These are phyloP conservation scores for Veloporphyrellus conicus DNA, from an alignment of 1,284 basidiomycete species.

Conservation along the genomic window DNA sequence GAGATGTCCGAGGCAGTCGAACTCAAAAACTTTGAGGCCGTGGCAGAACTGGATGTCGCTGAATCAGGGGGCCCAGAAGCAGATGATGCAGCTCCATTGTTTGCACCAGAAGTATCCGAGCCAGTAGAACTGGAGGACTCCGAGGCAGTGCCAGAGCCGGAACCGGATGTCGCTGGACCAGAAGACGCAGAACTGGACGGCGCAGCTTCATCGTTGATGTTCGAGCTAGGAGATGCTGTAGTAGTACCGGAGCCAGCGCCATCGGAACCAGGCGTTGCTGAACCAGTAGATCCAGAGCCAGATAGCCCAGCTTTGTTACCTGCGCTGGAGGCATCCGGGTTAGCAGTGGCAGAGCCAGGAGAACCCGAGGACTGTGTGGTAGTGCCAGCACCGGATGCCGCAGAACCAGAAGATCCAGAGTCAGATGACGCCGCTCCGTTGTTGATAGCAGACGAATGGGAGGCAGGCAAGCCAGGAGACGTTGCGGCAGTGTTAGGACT, in stretches of 20 bases:
- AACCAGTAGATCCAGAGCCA: background rate
- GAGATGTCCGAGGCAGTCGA: background rate
- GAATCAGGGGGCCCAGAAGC: background rate
- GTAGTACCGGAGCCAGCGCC: background rate
- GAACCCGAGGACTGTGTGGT: no score
- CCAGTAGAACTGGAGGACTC: background rate
- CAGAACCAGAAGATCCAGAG: background rate
- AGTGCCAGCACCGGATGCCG: no score
- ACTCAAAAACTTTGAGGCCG: background rate
- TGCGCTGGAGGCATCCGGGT: constrained; percentile 9
- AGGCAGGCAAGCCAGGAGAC: background rate
- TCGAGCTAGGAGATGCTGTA: background rate
- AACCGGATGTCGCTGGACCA: background rate
- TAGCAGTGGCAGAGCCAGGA: background rate
- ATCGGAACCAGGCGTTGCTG: constrained; percentile 8
- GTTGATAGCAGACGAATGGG: no score
- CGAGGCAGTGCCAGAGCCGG: background rate
- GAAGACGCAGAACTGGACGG: background rate
- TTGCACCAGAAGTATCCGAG: no score
- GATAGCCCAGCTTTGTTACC: constrained; percentile 2
- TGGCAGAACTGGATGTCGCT: background rate
- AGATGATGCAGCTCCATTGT: background rate
- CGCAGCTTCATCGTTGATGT: background rate
- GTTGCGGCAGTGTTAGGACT: background rate
- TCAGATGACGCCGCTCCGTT: no score